These are phyloP conservation scores for Vanderwaltozyma verrucispora DNA, from an alignment of 805 yeast species.

Conservation along the genomic window DNA sequence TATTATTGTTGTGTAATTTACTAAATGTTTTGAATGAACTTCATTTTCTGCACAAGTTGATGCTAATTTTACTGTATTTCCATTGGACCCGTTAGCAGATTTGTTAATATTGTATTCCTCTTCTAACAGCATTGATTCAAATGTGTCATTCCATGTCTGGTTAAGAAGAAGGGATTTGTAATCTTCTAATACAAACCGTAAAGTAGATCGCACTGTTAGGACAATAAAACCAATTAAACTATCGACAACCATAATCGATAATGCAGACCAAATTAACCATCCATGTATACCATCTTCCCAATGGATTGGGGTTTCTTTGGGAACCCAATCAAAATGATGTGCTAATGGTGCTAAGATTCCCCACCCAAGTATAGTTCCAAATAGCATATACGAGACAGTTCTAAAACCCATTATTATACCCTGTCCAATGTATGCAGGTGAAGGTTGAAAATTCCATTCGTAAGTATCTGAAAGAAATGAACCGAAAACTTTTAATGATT, in stretches of 20 bases:
- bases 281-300: constrained; percentile 95
- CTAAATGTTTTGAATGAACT: constrained; percentile 37
- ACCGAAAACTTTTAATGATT: constrained; percentile 72
- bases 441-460: constrained; percentile 86
- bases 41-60: constrained; percentile 28
- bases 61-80: constrained; percentile 23
- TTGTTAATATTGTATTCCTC: constrained; percentile 24
- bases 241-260: constrained; percentile 90
- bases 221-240: constrained; percentile 71
- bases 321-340: constrained; percentile 67
- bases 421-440: constrained; percentile 96
- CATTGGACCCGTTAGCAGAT: constrained; percentile 4
- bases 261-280: constrained; percentile 91
- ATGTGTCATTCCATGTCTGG: constrained; percentile 21
- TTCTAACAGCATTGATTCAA: constrained; percentile 25
- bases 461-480: constrained; percentile 44
- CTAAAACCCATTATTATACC: constrained; percentile 96
- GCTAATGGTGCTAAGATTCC: constrained; percentile 79
- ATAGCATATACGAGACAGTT: constrained; percentile 81
- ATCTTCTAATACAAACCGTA: constrained; percentile 17
- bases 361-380: constrained; percentile 91
- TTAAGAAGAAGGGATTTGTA: constrained; percentile 17
- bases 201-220: constrained; percentile 39
- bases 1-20: constrained; percentile 39
- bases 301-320: constrained; percentile 59